Evolutionary conservation across 768 basidiomycete species (phyloP), one percentile per base, ranked within the genome.

Genomic region (Macrocybe gigantea): DNA sequence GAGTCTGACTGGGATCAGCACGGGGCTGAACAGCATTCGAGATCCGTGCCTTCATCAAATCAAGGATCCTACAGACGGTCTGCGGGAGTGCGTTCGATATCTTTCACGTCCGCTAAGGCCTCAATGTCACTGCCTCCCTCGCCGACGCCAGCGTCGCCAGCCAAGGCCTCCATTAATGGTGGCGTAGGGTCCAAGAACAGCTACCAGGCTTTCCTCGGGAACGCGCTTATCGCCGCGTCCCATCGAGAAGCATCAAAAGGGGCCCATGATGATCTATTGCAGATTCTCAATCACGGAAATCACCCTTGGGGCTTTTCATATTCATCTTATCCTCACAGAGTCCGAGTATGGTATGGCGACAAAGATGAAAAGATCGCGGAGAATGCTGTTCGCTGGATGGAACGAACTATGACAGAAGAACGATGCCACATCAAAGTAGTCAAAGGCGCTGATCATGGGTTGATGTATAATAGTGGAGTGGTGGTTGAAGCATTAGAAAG

Each of bases 161-260:
- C 72, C 15, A 63, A 65, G 46, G 61, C 71, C 6, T 65, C 67
- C 12, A 68, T 64, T 53, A 57, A 60, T 43, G 57, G 64, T 29
- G 56, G 54, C 48, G 53, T 55, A 51, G 60, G 57, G 9, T 60
- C 68, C n/a, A 64, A 61, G 15, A 72, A 58, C 49, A 60, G 69
- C 29, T 79, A 79, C 58, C 86, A 89, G 54, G 83, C 79, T 10
- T 76, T 83, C 2, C 74, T 97, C n/a, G 91, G 85, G 33, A 92
- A 88, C 49, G 93, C 93, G 2, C 75, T 99, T 32, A 83, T 94
- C 38, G 90, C 91, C 15, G 95, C 95, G 0, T 94, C 93, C 1
- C 94, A 99, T 62, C 87, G 94, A 2, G 95, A 98, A 62, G 93
- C 92, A 5, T 80, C 92, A 22, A 85, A 85, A 53, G 94, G 96